Base-by-base conservation (phyloP, 805 yeast species). In the Ogataea pilisensis region DNA sequence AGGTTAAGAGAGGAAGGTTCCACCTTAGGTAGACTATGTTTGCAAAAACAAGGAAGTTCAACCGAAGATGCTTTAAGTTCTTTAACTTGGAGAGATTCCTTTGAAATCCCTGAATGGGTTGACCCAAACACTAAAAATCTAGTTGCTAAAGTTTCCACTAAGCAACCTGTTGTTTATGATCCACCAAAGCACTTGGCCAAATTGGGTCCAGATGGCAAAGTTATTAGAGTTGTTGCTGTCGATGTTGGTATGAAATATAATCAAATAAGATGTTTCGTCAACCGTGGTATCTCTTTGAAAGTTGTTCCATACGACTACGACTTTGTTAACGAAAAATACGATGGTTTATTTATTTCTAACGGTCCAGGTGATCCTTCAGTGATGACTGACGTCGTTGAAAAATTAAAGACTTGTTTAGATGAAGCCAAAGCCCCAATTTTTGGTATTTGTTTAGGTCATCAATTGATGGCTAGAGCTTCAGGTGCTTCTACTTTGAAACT, bases 331-430 rank as follows among this genome's bases (percentile, higher is more conserved):
- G 95, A 88, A 65, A 74, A 80, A 48, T 93, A 84, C 62, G 99
- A 93, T 64, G 99, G 99, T 72, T 74, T 93, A 56, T 93, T 93
- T 67, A 72, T 91, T 51, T 90, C 97, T 41, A 93, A 93, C 67
- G 99, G 99, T 72, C 99, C 99, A 22, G 99, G 99, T 78, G 98
- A 93, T 69, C 99, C 99, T 43, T 77, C 93, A 33, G 87, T 85
- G 43, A 75, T 93, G 79, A 64, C 78, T 34, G 76, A 72, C 17
- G 76, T 88, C 45, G 84, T 84, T 27, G 72, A 67, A 31, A 80
- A 75, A 53, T 69, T 93, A 57, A 53, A 72, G 30, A 64, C 63
- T 32, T 85, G 77, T 27, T 61, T 91, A 43, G 71, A 72, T 33
- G 73, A 76, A 28, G 84, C 78, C 38, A 81, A 78, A 64, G 82